Conservation (phyloP, 805 yeast species). For the Ogataea siamensis region DNA sequence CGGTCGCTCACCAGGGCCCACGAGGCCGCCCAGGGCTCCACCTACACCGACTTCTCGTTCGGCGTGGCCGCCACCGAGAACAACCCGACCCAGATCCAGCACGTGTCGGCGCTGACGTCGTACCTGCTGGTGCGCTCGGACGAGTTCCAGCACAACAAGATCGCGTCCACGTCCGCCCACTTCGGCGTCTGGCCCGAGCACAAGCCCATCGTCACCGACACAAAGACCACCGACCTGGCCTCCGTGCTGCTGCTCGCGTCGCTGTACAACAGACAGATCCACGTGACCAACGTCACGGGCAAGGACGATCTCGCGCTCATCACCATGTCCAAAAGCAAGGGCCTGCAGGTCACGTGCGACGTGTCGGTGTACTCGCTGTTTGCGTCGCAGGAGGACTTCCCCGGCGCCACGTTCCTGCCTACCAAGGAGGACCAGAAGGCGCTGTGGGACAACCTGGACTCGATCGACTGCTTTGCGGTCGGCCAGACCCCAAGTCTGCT, state of each 20-base stretch:
- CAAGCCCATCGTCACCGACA: conserved; percentile 89
- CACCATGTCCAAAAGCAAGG: conserved; percentile 79
- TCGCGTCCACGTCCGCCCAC: conserved; percentile 76
- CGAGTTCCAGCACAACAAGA: conserved; percentile 63
- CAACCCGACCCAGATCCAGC: conserved; percentile 60
- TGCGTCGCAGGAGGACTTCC: conserved; percentile 67
- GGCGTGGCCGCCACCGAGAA: conserved; percentile 78
- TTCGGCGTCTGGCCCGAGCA: conserved; percentile 78
- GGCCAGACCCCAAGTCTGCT: conserved; percentile 76
- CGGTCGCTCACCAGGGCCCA: conserved; percentile 65
- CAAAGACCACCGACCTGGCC: conserved; percentile 89
- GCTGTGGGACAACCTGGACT: conserved; percentile 71
- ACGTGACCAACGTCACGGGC: conserved; percentile 81
- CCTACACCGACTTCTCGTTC: conserved; percentile 79
- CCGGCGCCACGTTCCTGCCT: conserved; percentile 73
- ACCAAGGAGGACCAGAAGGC: conserved; percentile 75
- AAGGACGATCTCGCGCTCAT: conserved; percentile 82
- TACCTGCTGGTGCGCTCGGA: conserved; percentile 80
- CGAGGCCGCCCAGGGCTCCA: conserved; percentile 50
- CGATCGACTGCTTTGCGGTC: conserved; percentile 82
- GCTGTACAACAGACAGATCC: conserved; percentile 78
- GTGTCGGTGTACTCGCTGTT: conserved; percentile 79
- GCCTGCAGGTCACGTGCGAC: conserved; percentile 84
- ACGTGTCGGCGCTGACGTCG: conserved; percentile 65
- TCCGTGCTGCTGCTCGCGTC: conserved; percentile 87